Conservation (phyloP, 192 early-diverging fungal species). For the Coemansia brasiliensis region DNA sequence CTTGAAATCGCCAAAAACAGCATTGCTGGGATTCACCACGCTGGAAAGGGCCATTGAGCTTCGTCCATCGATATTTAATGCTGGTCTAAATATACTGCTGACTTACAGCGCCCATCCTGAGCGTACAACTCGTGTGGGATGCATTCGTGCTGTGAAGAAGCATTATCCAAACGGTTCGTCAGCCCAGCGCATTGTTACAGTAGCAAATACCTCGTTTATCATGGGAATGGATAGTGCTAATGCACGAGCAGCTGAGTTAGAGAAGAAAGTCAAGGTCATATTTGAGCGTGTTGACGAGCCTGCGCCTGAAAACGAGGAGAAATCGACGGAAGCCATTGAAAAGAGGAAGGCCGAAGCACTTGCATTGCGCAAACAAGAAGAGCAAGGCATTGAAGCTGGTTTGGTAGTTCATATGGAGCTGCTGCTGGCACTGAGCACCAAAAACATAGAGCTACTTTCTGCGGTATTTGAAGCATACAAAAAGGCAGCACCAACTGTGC, state of each 20-base stretch:
- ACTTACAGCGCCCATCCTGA: slow-evolving; percentile 35
- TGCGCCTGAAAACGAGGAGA: slow-evolving; percentile 2
- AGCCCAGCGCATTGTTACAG: background rate
- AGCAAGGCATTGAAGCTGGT: slow-evolving; percentile 15
- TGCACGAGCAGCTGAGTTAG: background rate
- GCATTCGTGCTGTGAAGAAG: slow-evolving; percentile 45
- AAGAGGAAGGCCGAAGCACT: slow-evolving; percentile 14
- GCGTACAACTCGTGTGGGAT: slow-evolving; percentile 33
- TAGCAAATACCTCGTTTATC: background rate
- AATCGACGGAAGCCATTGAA: slow-evolving; percentile 2
- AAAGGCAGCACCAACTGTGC: slow-evolving; percentile 9
- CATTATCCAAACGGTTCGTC: slow-evolving; percentile 14
- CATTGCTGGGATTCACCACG: slow-evolving; percentile 29
- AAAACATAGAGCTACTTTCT: slow-evolving; percentile 31
- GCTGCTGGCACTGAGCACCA: slow-evolving; percentile 45
- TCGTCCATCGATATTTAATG: slow-evolving; percentile 33
- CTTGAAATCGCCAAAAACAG: slow-evolving; percentile 21
- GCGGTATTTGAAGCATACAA: slow-evolving; percentile 30
- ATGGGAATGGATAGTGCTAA: background rate
- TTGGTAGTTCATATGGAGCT: slow-evolving; percentile 35
- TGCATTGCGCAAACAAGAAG: slow-evolving; percentile 20
- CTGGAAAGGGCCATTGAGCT: slow-evolving; percentile 48
- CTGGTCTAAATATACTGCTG: slow-evolving; percentile 35
- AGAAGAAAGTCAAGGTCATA: background rate
- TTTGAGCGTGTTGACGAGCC: background rate